Base-by-base conservation (phyloP, 352 stramenopile genomes). In the Hyaloperonospora brassicae region DNA sequence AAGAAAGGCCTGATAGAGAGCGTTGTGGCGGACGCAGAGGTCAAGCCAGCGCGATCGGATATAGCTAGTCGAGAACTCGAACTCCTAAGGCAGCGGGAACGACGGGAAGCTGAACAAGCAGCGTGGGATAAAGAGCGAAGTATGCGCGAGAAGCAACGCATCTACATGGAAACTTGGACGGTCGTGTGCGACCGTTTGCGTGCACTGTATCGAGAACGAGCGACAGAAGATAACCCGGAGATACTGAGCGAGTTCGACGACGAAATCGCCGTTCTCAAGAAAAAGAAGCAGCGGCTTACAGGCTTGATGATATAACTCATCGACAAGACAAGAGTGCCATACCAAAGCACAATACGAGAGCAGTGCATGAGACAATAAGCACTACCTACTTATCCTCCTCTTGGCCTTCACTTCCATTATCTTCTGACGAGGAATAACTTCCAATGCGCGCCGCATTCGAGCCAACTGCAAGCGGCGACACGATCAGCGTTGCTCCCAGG, bases 401-500 rank as follows among this genome's bases (percentile, higher is more conserved):
- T 27, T 57, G 42, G 39, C 42, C 42, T 35, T 64, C 43, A 7
- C 55, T 52, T 23, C 38, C 24, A 40, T 22, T 27, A 34, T 51
- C 55, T 14, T 42, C 59, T 34, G 47, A 57, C 25, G 50, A 67
- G 1, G 43, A 61, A 25, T 47, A 65, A 12, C 40, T 61, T 24
- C n/a, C 50, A 47, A 43, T 21, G 11, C 36, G 11, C 17, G 47
- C 25, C 27, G 62, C 64, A 24, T 66, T 69, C 14, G 44, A 25
- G 13, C 66, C 59, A 35, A 75, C 52, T 30, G 64, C 67, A 44
- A 79, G 52, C 1, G 70, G 72, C 0, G 70, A 79, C 34, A 76
- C 76, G 8, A 77, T 62, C 40, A 79, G 22, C 42, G 77, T 73
- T n/a, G 67, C 50, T 5, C 57, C 69, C 55, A 74, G 43, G 22